Base-by-base conservation (phyloP, 2,329 filamentous ascomycete genomes). In the Setomelanomma holmii region DNA sequence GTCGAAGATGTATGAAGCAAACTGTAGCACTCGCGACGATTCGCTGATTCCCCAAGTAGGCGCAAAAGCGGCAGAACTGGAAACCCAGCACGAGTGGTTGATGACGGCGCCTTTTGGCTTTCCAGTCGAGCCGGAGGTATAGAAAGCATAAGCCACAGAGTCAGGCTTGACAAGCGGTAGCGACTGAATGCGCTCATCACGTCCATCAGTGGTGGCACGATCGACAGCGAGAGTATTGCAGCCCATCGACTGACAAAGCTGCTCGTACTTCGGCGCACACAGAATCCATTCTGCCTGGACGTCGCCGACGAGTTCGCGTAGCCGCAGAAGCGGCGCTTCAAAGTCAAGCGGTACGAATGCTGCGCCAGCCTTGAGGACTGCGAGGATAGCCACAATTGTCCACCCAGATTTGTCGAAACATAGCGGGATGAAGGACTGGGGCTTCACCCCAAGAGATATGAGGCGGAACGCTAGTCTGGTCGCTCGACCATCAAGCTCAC, bases 61-160 rank as follows among this genome's bases (percentile, higher is more conserved):
- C 16, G 66, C 63, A 27, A 68, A 71, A 2, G 55, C 59, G 3
- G 60, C 55, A 4, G 67, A 69, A 48, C 67, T 65, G 3, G 84
- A 84, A 1, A 83, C 82, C 1, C 88, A 76, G 1, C 84, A 80
- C 0, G 75, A 75, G 60, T 90, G 87, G 6, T 83, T 83, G 53
- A 88, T 84, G 16, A 87, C 83, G 11, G 86, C 82, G 1, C 85
- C 86, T 51, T 85, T 85, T 0, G 84, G 83, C 44, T 79, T 80
- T 42, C 80, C 81, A 1, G 83, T 82, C 0, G 82, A 83, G 0
- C 83, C 82, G 2, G 82, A 82, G 0, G 82, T 83, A 55, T 88
- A 85, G 4, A 89, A 80, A 3, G 86, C 78, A 62, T 86, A 89
- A 0, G 86, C 86, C 2, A 79, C 77, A 20, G 82, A 79, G 19